Base-by-base conservation (phyloP, 2,329 filamentous ascomycete genomes). In the Epichloe glyceriae region DNA sequence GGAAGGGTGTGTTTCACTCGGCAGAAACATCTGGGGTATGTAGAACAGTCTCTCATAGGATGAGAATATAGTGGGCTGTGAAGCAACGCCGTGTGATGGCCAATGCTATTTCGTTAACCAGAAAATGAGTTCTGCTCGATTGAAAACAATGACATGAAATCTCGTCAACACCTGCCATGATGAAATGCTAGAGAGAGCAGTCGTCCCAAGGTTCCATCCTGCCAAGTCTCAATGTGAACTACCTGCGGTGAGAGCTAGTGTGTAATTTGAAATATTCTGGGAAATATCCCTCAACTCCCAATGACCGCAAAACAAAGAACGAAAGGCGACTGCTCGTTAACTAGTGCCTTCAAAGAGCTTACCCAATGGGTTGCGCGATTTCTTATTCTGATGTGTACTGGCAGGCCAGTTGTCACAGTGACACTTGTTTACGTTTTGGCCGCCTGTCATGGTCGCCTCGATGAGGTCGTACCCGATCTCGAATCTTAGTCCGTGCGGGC, bases 391-490 rank as follows among this genome's bases (percentile, higher is more conserved):
- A 38, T 26, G 33, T n/a, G 40, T 37, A 11, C 46, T 49, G 15
- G 35, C 46, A 5, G 50, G 46, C 50, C 46, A 49, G 15, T 49
- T 34, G 35, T 44, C 41, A 33, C 40, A 45, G 8, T 17, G n/a
- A 34, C 40, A 45, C 34, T 46, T 49, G 22, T 14, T 52, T 4
- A 52, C 46, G 17, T 45, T 42, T n/a, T 33, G 42, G 26, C 52
- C 52, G 11, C 52, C 52, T 17, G 49, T 52, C 55, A 55, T 57
- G 14, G 54, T 56, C 5, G 59, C 59, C 12, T 53, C 53, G 26
- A 61, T 56, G 50, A 59, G 56, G 41, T 59, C 56, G 30, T 59
- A 50, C n/a, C 54, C 56, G 46, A 60, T 54, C 17, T 60, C 57
- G 35, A 54, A 54, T 30, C 55, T 49, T 30, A 58, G 46, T 1